Evolutionary conservation across 2,329 filamentous ascomycete genomes (phyloP).

Genomic region (Ophiocordyceps camponoti-saundersi): DNA sequence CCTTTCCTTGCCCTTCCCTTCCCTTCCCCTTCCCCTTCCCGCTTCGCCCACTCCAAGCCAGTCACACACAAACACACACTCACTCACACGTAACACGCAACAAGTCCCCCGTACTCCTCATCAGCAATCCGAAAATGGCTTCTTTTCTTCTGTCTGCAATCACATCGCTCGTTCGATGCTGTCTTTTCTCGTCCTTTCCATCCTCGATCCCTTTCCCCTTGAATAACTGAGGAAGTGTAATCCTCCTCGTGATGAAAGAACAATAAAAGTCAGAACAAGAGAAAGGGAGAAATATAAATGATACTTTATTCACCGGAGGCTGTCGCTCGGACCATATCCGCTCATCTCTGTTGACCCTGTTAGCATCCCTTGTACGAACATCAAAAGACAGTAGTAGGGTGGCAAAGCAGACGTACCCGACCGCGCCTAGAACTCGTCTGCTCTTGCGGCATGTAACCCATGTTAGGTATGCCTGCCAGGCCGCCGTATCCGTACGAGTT

Average conservation of each 20-base stretch:
- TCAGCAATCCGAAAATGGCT: no score
- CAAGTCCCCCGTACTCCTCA: neutral
- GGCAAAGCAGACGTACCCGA: slow-evolving; percentile 28
- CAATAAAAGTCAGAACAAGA: neutral
- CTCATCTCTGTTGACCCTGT: slow-evolving; percentile 12
- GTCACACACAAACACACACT: neutral
- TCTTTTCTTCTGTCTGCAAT: no score
- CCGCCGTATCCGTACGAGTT: slow-evolving; percentile 23
- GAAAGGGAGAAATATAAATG: neutral
- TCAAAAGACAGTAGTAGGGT: no score
- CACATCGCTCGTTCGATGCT: no score
- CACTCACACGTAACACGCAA: neutral
- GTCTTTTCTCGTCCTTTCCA: no score
- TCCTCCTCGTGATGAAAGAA: neutral
- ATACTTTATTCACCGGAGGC: neutral
- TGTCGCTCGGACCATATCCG: neutral
- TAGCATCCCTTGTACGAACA: no score
- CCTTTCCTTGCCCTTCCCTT: neutral
- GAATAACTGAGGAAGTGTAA: no score
- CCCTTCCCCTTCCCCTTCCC: neutral
- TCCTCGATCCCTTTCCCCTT: no score
- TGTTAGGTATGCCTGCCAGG: slow-evolving; percentile 28
- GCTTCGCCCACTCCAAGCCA: no score
- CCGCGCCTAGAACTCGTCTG: slow-evolving; percentile 26
- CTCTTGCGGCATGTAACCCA: slow-evolving; percentile 28